phyloP scores from a whole-genome alignment of 106 monocot genomes.

The Dendrobium officinale region DNA sequence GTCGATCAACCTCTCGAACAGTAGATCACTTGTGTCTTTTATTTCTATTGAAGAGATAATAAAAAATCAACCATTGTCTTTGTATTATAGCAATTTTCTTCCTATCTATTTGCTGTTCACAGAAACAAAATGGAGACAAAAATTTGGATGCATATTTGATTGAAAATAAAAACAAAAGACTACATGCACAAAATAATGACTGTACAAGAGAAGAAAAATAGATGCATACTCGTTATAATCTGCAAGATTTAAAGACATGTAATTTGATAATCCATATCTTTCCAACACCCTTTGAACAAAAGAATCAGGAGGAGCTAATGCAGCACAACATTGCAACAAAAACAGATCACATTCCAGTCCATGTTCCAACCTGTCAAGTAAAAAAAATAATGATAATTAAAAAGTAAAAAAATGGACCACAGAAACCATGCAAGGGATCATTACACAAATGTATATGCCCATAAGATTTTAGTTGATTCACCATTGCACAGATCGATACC shows the following conservation, averaged over 20 bases:
- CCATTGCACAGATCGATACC: conserved; percentile 62
- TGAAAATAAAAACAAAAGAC: background rate
- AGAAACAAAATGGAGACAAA: background rate
- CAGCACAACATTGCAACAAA: conserved; percentile 95
- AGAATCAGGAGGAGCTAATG: conserved; percentile 83
- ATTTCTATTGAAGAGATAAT: too few species aligned
- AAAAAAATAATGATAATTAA: background rate
- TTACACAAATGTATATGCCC: background rate
- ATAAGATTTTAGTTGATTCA: conserved; percentile 13
- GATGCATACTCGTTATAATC: conserved; percentile 66
- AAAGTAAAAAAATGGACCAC: conserved; percentile 5
- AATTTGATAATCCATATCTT: conserved; percentile 77
- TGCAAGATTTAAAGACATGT: conserved; percentile 53
- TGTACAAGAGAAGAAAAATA: conserved; percentile 7
- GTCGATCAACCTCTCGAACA: too few species aligned
- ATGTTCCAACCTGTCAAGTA: conserved; percentile 57
- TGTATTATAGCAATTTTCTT: too few species aligned
- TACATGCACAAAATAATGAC: background rate
- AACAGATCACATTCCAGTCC: conserved; percentile 83
- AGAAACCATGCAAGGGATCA: background rate
- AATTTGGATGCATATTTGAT: background rate
- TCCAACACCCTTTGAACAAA: conserved; percentile 79
- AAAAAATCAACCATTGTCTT: too few species aligned
- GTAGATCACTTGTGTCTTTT: too few species aligned
- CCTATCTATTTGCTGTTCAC: background rate